phyloP scores from a whole-genome alignment of 2,329 filamentous ascomycete species.

The Neonectria magnoliae region DNA sequence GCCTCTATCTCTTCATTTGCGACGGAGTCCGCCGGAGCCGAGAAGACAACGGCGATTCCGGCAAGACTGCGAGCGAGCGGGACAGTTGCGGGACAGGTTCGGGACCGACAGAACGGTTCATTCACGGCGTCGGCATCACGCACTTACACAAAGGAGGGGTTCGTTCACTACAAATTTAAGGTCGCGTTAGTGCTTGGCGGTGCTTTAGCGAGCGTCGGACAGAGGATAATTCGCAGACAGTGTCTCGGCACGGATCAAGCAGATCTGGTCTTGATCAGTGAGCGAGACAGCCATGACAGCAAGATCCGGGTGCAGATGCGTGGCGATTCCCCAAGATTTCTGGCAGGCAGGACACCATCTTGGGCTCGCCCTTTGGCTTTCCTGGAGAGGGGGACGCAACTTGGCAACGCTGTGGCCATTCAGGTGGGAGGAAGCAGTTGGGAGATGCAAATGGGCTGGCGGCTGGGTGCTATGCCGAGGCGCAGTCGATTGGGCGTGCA shows the following conservation, averaged over 20 bases:
- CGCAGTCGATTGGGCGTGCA: constrained; percentile 11
- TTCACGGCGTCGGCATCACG: background rate
- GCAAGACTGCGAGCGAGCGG: background rate
- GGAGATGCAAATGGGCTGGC: background rate
- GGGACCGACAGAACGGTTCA: background rate
- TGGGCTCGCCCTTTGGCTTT: background rate
- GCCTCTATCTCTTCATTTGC: background rate
- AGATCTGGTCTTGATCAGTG: background rate
- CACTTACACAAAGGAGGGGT: background rate
- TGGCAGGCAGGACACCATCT: background rate
- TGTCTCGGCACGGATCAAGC: background rate
- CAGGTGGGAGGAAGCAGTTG: background rate
- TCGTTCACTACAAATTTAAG: background rate
- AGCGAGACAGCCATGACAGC: background rate
- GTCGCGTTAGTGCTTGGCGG: background rate
- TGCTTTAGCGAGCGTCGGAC: background rate
- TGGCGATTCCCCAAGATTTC: background rate
- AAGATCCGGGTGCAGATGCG: background rate
- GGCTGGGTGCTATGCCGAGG: background rate
- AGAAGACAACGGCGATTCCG: background rate
- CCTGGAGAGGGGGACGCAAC: background rate
- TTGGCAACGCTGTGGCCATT: background rate
- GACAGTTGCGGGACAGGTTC: background rate
- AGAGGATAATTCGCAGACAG: background rate
- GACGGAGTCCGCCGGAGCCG: background rate